Evolutionary conservation across 805 yeast species (phyloP), one percentile per base, ranked within the genome.

Genomic region (Ogataea kodamae): DNA sequence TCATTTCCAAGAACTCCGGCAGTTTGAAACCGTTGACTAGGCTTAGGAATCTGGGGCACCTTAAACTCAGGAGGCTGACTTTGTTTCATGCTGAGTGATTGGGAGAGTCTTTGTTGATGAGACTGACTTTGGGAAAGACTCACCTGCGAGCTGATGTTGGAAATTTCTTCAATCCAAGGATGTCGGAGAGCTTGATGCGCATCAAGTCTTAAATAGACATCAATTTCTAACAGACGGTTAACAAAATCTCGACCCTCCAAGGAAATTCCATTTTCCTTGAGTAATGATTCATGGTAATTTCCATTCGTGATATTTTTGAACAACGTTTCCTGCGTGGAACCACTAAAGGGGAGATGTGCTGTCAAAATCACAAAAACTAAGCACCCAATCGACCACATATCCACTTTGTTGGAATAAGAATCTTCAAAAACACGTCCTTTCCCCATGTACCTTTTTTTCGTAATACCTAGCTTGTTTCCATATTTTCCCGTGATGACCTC

Each of bases 341-440:
- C 97, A 55, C 90, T 87, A 57, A 92, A 92, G 6, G 99, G 99
- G 41, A 90, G 65, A 68, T 87, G 96, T 0, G 92, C 90, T 0
- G 98, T 90, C 34, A 92, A 59, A 15, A 90, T 77, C 4, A 92
- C 98, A 62, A 88, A 92, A 1, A 88, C 81, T 17, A 92, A 63
- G 59, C 99, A 92, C 0, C 98, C 99, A 37, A 92, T 70, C 2
- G 97, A 87, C 99, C 99, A 92, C 73, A 92, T 86, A 57, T 92
- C 99, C 10, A 92, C 97, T 38, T 85, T 70, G 22, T 83, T 80
- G 2, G 96, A 86, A 53, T 92, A 92, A 29, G 68, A 42, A 45
- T 57, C 63, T 21, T 57, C 61, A 9, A 49, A 35, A 9, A 47
- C 50, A 23, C 54, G 48, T 6, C 63, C 63, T 31, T 58, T 58